These are phyloP conservation scores for Euphorbia schlechtendalii DNA, from an alignment of 441 rosid species.

Conservation along the genomic window DNA sequence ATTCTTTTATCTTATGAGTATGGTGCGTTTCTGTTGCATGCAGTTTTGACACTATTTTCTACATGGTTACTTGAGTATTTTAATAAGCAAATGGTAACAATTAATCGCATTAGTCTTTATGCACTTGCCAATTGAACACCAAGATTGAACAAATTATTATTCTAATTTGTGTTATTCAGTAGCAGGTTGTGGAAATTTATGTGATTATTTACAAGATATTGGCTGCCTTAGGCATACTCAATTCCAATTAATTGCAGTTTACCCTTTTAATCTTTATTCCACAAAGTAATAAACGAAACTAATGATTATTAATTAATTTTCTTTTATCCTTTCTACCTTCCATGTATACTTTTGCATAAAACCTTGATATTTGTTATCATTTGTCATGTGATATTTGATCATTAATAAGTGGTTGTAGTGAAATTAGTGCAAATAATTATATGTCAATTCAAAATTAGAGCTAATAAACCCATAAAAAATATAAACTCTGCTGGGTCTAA, in stretches of 20 bases:
- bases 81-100: too few species aligned
- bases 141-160: too few species aligned
- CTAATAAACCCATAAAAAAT: conserved; percentile 12
- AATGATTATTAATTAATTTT: conserved; percentile 7
- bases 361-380: conserved; percentile 29
- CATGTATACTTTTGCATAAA: neutral
- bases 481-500: conserved; percentile 10
- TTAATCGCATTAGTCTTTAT: too few species aligned
- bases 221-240: too few species aligned
- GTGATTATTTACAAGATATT: too few species aligned
- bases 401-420: neutral
- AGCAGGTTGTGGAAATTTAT: too few species aligned
- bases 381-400: conserved; percentile 23
- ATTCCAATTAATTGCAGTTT: conserved; percentile 20
- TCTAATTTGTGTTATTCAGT: too few species aligned
- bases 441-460: conserved; percentile 17
- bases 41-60: too few species aligned
- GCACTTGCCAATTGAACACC: too few species aligned
- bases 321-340: neutral
- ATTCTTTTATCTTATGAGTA: too few species aligned
- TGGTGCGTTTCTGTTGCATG: too few species aligned
- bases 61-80: too few species aligned
- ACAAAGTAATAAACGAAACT: neutral
- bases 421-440: conserved; percentile 22
- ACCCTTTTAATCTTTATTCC: conserved; percentile 17